Percentiles rank a stretch among this genome's conserved stretches.
Conservation (phyloP, 345 rosid species). For the Ailanthus altissimus region DNA sequence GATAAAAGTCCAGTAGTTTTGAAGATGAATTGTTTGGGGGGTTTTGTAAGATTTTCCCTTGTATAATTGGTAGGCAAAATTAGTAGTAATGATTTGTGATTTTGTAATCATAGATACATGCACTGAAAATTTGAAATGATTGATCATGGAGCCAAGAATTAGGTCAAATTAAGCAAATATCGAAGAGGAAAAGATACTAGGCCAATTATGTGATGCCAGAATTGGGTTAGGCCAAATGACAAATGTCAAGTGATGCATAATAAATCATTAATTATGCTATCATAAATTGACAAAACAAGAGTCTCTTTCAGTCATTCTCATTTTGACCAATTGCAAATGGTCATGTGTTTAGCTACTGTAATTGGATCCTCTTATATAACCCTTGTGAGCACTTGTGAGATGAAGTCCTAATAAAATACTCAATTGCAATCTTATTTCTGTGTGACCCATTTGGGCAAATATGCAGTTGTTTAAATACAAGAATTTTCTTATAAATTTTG, state of each 20-base stretch:
- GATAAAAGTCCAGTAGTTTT: background rate
- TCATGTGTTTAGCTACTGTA: background rate
- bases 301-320: background rate
- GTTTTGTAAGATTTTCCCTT: background rate
- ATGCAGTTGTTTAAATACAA: too few species aligned
- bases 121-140: background rate
- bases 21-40: background rate
- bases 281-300: background rate
- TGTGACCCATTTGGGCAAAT: too few species aligned
- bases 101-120: background rate
- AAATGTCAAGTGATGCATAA: background rate
- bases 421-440: too few species aligned
- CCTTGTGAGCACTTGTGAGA: background rate
- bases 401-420: too few species aligned
- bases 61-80: background rate
- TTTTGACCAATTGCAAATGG: background rate
- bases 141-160: background rate
- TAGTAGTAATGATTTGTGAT: background rate
- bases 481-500: too few species aligned
- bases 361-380: background rate
- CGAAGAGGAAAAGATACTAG: background rate
- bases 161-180: background rate
- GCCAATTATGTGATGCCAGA: background rate
- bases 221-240: background rate
- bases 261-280: background rate